Conservation (phyloP, 805 yeast species). For the Scheffersomyces ergatensis region DNA sequence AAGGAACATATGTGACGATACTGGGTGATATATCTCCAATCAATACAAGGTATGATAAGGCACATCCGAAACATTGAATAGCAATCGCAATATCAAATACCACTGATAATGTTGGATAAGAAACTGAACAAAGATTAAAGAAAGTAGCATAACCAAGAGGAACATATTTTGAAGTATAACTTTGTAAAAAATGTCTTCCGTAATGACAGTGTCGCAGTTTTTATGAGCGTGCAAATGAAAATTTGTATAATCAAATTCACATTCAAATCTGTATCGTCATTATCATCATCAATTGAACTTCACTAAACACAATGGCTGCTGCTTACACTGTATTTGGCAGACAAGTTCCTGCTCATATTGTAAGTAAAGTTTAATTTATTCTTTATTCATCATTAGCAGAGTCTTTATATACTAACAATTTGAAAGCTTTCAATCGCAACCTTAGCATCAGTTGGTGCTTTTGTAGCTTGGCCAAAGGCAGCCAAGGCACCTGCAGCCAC, state of each 20-base stretch:
- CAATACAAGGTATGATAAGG: conserved; percentile 64
- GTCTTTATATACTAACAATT: neutral
- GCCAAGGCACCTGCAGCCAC: conserved; percentile 17
- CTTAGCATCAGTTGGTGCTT: conserved; percentile 36
- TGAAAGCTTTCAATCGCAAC: conserved; percentile 44
- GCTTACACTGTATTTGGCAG: conserved; percentile 42
- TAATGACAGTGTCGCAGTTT: no score
- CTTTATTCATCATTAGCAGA: neutral
- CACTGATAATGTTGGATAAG: conserved; percentile 60
- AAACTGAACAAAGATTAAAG: conserved; percentile 63
- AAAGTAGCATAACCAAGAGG: conserved; percentile 65
- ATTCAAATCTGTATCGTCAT: no score
- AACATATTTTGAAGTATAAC: conserved; percentile 54
- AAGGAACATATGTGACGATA: conserved; percentile 33
- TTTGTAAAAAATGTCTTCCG: no score
- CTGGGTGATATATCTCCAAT: conserved; percentile 71
- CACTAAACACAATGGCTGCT: conserved; percentile 28
- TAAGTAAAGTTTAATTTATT: conserved; percentile 20
- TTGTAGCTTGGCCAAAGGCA: conserved; percentile 37
- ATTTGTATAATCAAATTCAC: no score
- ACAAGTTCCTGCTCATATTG: conserved; percentile 45
- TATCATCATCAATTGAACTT: no score
- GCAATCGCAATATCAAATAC: conserved; percentile 69
- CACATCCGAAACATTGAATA: conserved; percentile 70
- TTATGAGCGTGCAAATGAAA: no score